Evolutionary conservation across 345 rosid genomes (phyloP), one percentile per base, ranked within the genome.

Genomic region (Euphorbia tirucalli): DNA sequence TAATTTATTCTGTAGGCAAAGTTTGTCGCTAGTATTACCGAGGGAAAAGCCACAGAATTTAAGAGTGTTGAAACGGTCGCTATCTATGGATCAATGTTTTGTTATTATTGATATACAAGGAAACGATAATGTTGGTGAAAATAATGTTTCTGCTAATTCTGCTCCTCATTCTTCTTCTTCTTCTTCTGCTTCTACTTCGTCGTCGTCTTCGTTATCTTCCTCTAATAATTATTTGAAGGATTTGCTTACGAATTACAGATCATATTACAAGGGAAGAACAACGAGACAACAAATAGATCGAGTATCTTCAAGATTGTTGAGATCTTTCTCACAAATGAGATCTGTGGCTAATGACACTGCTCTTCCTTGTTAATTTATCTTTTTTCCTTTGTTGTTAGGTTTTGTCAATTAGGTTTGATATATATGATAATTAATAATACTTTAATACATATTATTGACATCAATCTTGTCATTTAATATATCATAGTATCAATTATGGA

Each of bases 11-110:
- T 30, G 68, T 14, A 49, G 80, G 5, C 86, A 74, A 41, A 56
- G 80, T 39, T 65, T 58, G 28, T 72, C 84, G 5, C 10, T 52
- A 3, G 74, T 66, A 43, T 50, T 75, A 60, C 78, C 77, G 0
- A 35, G 10, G 24, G 82, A 64, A 73, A 68, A 73, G 30, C 65
- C 27, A 1, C 68, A 65, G 3, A 48, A 16, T 11, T 39, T 30
- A 0, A 48, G 11, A 32, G 49, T 50, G 39, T 66, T 79, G 73
- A 72, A 60, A 67, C 59, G 85, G 55, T 84, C 87, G 3, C 65
- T 84, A 43, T 84, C 87, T 0, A 54, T 79, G 87, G 87, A 81
- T 79, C 82, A 71, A 22, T 72, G 49, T 57, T 74, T 58, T 41
- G 41, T 77, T 43, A 65, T 73, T 11, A 65, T 80, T 22, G 72